phyloP scores from a whole-genome alignment of 306 rosid species.

The Fagus crenata region DNA sequence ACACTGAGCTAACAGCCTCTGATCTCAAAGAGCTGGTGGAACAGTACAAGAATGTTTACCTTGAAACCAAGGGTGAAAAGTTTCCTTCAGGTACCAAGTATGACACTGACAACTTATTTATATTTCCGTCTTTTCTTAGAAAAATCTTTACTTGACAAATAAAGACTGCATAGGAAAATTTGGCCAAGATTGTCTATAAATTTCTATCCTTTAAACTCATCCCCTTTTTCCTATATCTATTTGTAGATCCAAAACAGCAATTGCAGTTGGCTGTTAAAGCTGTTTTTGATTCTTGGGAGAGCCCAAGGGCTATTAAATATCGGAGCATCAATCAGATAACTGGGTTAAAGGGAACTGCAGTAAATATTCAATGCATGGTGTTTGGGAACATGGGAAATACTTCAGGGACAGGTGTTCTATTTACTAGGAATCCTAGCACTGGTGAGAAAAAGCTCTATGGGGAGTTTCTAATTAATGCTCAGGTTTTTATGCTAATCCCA shows the following conservation, averaged over 20 bases:
- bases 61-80: slow-evolving; percentile 60
- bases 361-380: slow-evolving; percentile 94
- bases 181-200: background rate
- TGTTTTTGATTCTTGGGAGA: slow-evolving; percentile 98
- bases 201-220: background rate
- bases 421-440: slow-evolving; percentile 97
- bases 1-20: slow-evolving; percentile 62
- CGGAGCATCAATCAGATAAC: slow-evolving; percentile 84
- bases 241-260: slow-evolving; percentile 87
- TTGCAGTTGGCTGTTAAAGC: slow-evolving; percentile 76
- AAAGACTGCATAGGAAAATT: background rate
- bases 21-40: slow-evolving; percentile 83
- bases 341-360: slow-evolving; percentile 90
- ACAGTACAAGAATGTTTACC: slow-evolving; percentile 77
- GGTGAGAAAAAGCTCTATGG: slow-evolving; percentile 96
- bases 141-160: background rate
- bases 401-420: slow-evolving; percentile 96
- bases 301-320: slow-evolving; percentile 88
- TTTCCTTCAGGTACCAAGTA: slow-evolving; percentile 82
- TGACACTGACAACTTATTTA: slow-evolving; percentile 23
- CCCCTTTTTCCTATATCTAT: slow-evolving; percentile 16
- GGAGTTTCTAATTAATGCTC: slow-evolving; percentile 91
- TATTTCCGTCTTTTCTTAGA: slow-evolving; percentile 4
- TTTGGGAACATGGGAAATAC: slow-evolving; percentile 94
- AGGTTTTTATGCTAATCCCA: slow-evolving; percentile 53